Base-by-base conservation (phyloP, 2,329 filamentous ascomycete species). In the Polytolypa hystricis region DNA sequence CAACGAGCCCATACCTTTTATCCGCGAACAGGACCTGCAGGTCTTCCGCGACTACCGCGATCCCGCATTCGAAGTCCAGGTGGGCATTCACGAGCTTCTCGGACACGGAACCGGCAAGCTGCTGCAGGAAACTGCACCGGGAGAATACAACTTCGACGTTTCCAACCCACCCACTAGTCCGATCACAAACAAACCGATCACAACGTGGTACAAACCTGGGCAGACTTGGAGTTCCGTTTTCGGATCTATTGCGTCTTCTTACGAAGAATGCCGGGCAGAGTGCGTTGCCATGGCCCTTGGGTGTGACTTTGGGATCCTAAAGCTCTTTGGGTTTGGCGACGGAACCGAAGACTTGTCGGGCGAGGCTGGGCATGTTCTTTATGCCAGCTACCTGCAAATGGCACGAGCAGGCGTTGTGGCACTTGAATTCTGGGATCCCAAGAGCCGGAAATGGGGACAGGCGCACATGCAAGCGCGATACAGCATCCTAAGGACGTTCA, bases 201-300 rank as follows among this genome's bases (percentile, higher is more conserved):
- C 73, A 2, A 84, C 81, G 1, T 95, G 82, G 79, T 96, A 96
- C 67, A 93, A 91, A 61, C 85, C 85, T 2, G 86, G 86, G 2
- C 84, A 95, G 61, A 96, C 89, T 0, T 96, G 87, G 87, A 83
- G 84, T 38, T 85, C 80, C 4, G 84, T 94, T 0, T 96, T 96
- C 53, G 86, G 87, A 17, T 76, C 82, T 42, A 76, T 93, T 45
- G 85, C 87, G 25, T 84, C 81, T 3, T 84, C 80, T 11, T 95
- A 94, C 53, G 89, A 96, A 61, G 89, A 96, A 61, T 96, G 89
- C 58, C 79, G 89, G 38, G 89, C 89, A 4, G 89, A 96, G 58
- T 82, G 86, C 50, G 87, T 95, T 8, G 89, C 87, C 35, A 94
- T 95, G 86, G 79, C 78, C 28, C 69, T 96, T 4, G 77, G 79